These are phyloP conservation scores for Aureobasidium zeae DNA, from an alignment of 2,329 filamentous ascomycete species.

Conservation along the genomic window DNA sequence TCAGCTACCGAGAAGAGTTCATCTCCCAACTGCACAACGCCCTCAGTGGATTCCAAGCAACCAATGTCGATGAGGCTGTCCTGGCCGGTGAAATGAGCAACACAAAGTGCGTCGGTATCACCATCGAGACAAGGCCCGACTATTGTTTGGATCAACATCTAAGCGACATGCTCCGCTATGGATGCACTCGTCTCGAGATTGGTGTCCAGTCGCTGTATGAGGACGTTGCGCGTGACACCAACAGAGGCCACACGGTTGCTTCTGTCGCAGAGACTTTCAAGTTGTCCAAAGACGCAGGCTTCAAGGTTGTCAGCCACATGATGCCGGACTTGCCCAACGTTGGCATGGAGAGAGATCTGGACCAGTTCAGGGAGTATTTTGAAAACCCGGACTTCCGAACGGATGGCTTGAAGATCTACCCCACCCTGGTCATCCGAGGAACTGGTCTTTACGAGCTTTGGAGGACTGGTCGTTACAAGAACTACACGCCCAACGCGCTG, in stretches of 20 bases:
- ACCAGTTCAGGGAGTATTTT: constrained; percentile 97
- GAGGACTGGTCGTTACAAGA: constrained; percentile 94
- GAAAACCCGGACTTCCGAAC: constrained; percentile 93
- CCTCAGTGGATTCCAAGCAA: constrained; percentile 88
- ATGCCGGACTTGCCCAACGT: constrained; percentile 98
- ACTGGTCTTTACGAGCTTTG: constrained; percentile 96
- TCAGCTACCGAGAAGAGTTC: constrained; percentile 84
- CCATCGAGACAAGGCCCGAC: constrained; percentile 92
- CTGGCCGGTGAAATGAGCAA: constrained; percentile 92
- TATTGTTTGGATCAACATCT: constrained; percentile 96
- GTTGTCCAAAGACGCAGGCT: constrained; percentile 93
- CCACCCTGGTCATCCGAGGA: constrained; percentile 90
- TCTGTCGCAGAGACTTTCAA: constrained; percentile 95
- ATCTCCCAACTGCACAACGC: constrained; percentile 96
- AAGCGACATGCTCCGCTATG: constrained; percentile 93
- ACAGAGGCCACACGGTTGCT: constrained; percentile 90
- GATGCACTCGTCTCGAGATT: constrained; percentile 87
- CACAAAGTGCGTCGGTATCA: constrained; percentile 96
- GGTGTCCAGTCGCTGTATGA: constrained; percentile 96
- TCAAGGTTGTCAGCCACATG: constrained; percentile 99
- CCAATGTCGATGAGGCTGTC: constrained; percentile 90
- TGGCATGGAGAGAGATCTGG: constrained; percentile 93
- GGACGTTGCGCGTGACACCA: constrained; percentile 95
- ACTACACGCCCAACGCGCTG: constrained; percentile 94
- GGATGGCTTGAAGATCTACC: constrained; percentile 95